Percentiles rank a stretch among this genome's conserved stretches.
These are phyloP conservation scores for Pinguiococcus pyrenoidosus DNA, from an alignment of 108 stramenopile genomes.

Conservation along the genomic window DNA sequence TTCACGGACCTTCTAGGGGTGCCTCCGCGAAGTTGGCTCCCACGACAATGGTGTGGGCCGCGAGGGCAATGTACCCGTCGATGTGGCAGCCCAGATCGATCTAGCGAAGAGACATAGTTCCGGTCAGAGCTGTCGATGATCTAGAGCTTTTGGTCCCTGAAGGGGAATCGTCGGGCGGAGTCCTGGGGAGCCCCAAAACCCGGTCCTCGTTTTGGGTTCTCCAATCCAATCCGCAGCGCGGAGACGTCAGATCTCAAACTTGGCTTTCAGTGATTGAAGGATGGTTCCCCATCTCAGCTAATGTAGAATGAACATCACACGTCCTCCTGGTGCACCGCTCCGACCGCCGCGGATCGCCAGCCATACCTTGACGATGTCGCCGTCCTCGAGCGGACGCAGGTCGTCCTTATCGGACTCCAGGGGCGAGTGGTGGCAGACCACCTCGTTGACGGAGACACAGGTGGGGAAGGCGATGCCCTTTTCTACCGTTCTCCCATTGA, in stretches of 20 bases:
- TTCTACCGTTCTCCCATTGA: constrained; percentile 63
- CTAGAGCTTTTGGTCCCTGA: neutral
- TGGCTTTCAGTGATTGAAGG: no score
- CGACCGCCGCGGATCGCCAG: neutral
- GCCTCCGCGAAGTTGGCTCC: neutral
- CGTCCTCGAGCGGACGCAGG: constrained; percentile 60
- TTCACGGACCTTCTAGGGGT: neutral
- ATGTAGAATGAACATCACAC: no score
- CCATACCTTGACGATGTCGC: constrained; percentile 98
- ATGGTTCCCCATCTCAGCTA: no score
- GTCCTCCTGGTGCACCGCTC: no score
- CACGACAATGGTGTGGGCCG: constrained; percentile 87
- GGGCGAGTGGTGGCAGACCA: constrained; percentile 91
- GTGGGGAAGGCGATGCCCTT: constrained; percentile 98
- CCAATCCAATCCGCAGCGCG: no score
- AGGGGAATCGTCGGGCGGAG: neutral
- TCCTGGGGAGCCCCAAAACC: neutral
- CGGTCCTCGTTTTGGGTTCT: no score
- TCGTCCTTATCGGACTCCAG: constrained; percentile 64
- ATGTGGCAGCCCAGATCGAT: constrained; percentile 94
- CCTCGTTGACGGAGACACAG: constrained; percentile 94
- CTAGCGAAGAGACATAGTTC: neutral
- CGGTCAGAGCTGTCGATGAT: neutral
- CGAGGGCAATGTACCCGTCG: constrained; percentile 94
- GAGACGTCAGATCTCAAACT: no score